Conservation (phyloP, 2,329 filamentous ascomycete species). For the Calonectria hawksworthii region DNA sequence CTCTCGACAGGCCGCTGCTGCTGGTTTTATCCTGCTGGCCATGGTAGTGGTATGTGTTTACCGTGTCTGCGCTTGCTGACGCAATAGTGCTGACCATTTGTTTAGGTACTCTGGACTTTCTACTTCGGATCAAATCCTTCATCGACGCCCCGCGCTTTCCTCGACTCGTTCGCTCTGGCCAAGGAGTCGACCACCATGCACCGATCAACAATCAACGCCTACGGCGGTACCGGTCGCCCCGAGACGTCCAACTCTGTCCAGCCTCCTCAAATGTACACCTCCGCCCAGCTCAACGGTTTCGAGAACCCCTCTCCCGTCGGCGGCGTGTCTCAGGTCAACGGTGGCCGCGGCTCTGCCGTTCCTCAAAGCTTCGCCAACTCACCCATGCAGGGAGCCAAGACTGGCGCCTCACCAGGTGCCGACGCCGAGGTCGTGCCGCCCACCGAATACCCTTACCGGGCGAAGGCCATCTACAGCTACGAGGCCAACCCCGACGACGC, state of each 20-base stretch:
- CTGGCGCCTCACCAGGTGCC: slow-evolving; percentile 58
- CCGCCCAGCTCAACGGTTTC: slow-evolving; percentile 93
- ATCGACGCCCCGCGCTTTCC: slow-evolving; percentile 87
- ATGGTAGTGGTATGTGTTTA: slow-evolving; percentile 84
- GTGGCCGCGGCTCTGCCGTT: slow-evolving; percentile 59
- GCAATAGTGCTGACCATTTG: slow-evolving; percentile 27
- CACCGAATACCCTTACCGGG: slow-evolving; percentile 95
- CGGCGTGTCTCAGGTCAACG: slow-evolving; percentile 71
- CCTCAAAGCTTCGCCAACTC: slow-evolving; percentile 55
- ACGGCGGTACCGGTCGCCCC: slow-evolving; percentile 80
- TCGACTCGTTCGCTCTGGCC: slow-evolving; percentile 94
- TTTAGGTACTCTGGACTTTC: slow-evolving; percentile 96
- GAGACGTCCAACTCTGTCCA: slow-evolving; percentile 85
- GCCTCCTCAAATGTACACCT: slow-evolving; percentile 97
- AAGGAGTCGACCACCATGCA: slow-evolving; percentile 83
- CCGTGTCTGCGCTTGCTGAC: not conserved
- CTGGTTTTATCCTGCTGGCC: slow-evolving; percentile 92
- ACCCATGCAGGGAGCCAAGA: slow-evolving; percentile 50
- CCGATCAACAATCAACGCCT: slow-evolving; percentile 79
- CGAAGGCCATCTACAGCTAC: slow-evolving; percentile 99
- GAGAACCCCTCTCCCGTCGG: slow-evolving; percentile 93
- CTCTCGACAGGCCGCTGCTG: slow-evolving; percentile 86
- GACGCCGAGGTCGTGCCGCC: slow-evolving; percentile 77
- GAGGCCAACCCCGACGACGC: slow-evolving; percentile 98
- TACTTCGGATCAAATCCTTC: slow-evolving; percentile 96